These are phyloP conservation scores for Boletellus sp. DNA, from an alignment of 768 basidiomycete genomes.

Conservation along the genomic window DNA sequence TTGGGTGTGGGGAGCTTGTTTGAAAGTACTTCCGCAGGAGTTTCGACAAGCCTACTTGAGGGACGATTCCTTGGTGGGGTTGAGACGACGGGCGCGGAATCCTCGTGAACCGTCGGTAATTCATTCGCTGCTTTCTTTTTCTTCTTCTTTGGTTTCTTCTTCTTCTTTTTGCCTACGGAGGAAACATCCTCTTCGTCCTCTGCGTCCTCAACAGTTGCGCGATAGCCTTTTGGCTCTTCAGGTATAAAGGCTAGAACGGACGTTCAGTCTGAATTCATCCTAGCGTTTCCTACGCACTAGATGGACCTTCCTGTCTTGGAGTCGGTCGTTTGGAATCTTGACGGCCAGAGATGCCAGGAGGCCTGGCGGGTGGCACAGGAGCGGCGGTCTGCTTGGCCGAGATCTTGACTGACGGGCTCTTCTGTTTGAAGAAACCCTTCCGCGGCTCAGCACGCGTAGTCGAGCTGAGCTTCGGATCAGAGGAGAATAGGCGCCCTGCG, in stretches of 20 bases:
- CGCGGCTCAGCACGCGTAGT: constrained; percentile 33
- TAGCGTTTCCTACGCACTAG: constrained; percentile 6
- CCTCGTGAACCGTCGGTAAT: constrained; percentile 22
- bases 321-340: constrained; percentile 11
- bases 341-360: constrained; percentile 3
- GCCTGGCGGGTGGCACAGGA: constrained; percentile 5
- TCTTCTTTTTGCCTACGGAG: constrained; percentile 53
- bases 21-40: constrained; percentile 19
- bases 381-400: constrained; percentile 5
- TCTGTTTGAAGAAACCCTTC: constrained; percentile 24
- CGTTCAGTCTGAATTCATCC: background rate
- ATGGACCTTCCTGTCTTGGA: constrained; percentile 9
- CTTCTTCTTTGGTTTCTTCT: constrained; percentile 65
- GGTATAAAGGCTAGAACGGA: constrained; percentile 7
- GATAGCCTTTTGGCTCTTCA: constrained; percentile 34
- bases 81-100: constrained; percentile 10
- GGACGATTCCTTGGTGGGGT: constrained; percentile 18
- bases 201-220: constrained; percentile 63
- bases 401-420: constrained; percentile 11
- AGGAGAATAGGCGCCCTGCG: constrained; percentile 62
- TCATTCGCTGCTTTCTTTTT: constrained; percentile 43
- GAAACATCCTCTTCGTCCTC: constrained; percentile 57
- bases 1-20: constrained; percentile 11
- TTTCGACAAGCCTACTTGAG: constrained; percentile 20
- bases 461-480: constrained; percentile 43